phyloP scores from a whole-genome alignment of 352 stramenopile genomes.

The Phytophthora pistaciae region DNA sequence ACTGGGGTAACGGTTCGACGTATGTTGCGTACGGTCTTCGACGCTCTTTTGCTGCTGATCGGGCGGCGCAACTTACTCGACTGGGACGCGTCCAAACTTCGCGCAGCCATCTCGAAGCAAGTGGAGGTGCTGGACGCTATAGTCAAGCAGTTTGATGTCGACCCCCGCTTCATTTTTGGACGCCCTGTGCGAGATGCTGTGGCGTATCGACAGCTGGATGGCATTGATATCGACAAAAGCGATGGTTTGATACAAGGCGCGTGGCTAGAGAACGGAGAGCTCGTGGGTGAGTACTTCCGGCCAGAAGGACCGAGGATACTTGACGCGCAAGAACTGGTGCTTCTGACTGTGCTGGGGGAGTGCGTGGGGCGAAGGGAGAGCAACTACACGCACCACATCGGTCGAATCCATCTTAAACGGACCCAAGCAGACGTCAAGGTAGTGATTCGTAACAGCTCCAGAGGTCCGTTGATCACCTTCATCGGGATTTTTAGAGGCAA shows the following conservation, averaged over 20 bases:
- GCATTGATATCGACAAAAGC: conserved; percentile 22
- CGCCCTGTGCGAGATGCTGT: conserved; percentile 29
- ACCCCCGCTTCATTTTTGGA: conserved; percentile 40
- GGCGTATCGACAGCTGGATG: conserved; percentile 22
- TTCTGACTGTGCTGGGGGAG: conserved; percentile 29
- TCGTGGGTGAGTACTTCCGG: conserved; percentile 32
- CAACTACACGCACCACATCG: conserved; percentile 29
- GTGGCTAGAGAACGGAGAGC: conserved; percentile 33
- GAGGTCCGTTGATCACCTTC: conserved; percentile 21
- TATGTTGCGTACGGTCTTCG: conserved; percentile 42
- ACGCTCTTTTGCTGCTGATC: conserved; percentile 31
- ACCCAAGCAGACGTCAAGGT: conserved; percentile 21
- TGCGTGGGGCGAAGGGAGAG: conserved; percentile 26
- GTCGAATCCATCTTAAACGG: conserved; percentile 5
- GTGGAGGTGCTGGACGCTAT: conserved; percentile 46
- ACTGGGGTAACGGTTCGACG: conserved; percentile 10
- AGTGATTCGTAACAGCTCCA: conserved; percentile 33
- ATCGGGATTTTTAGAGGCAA: conserved; percentile 28
- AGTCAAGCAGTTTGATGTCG: conserved; percentile 22
- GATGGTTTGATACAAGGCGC: conserved; percentile 26
- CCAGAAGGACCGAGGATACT: conserved; percentile 7
- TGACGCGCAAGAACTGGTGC: conserved; percentile 23
- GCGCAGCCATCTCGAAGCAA: conserved; percentile 40
- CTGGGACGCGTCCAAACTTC: conserved; percentile 47
- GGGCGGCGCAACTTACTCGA: conserved; percentile 26